These are phyloP conservation scores for Grosmannia penicillata DNA, from an alignment of 2,329 filamentous ascomycete genomes.

Conservation along the genomic window DNA sequence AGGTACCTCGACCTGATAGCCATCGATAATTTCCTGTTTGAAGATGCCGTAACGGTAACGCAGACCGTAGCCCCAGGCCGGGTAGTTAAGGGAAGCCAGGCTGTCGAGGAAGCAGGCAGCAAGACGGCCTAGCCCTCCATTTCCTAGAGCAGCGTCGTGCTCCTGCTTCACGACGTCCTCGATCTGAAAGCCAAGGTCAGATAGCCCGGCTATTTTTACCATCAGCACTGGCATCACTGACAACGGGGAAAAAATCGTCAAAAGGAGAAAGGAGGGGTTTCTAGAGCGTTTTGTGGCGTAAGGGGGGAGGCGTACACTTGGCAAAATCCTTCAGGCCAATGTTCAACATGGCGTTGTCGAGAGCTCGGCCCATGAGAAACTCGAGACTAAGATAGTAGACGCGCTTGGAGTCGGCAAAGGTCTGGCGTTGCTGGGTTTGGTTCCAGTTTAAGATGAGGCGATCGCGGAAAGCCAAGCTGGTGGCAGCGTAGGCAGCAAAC, in stretches of 20 bases:
- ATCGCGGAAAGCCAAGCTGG: constrained; percentile 83
- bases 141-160: constrained; percentile 89
- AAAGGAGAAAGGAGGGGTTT: background rate
- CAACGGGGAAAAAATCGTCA: background rate
- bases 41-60: constrained; percentile 96
- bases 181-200: constrained; percentile 87
- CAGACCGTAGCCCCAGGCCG: constrained; percentile 93
- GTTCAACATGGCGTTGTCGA: constrained; percentile 99
- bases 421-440: constrained; percentile 92
- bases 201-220: constrained; percentile 64
- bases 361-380: constrained; percentile 89
- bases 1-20: constrained; percentile 94
- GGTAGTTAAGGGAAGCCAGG: constrained; percentile 83
- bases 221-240: background rate
- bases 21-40: constrained; percentile 97
- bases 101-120: constrained; percentile 97
- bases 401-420: constrained; percentile 77
- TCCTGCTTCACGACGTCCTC: constrained; percentile 93
- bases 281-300: no score
- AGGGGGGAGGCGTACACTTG: constrained; percentile 59
- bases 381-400: constrained; percentile 96
- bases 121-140: constrained; percentile 85
- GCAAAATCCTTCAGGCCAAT: constrained; percentile 76
- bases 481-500: constrained; percentile 78
- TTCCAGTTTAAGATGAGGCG: constrained; percentile 94